Percentiles rank a stretch among this genome's conserved stretches.
Conservation (phyloP, 1,139 yeast genomes). For the Maudiozyma humilis region DNA sequence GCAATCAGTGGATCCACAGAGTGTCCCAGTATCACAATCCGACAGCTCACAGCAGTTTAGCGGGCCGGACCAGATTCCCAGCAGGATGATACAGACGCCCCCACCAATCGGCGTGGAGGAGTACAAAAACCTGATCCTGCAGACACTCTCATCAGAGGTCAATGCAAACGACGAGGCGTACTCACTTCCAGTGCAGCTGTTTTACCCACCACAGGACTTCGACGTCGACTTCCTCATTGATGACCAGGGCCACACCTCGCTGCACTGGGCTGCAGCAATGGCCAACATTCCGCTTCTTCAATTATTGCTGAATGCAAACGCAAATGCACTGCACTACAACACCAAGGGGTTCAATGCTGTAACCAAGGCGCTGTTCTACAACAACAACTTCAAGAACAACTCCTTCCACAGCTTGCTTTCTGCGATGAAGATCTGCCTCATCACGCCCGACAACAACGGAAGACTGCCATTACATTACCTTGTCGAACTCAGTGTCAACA, state of each 20-base stretch:
- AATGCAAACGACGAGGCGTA: constrained; percentile 67
- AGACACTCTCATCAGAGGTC: constrained; percentile 41
- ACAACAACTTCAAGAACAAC: constrained; percentile 73
- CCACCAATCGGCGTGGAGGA: constrained; percentile 14
- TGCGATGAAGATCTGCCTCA: constrained; percentile 58
- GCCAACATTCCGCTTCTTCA: constrained; percentile 71
- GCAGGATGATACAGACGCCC: not conserved
- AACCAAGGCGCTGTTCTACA: constrained; percentile 75
- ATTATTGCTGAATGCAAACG: constrained; percentile 58
- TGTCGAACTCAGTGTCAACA: constrained; percentile 50
- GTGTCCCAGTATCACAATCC: not conserved
- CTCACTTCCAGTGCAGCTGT: constrained; percentile 63
- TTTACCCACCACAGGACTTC: constrained; percentile 70
- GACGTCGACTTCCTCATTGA: constrained; percentile 82
- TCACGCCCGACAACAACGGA: constrained; percentile 67
- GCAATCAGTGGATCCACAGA: not conserved
- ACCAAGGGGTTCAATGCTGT: constrained; percentile 75
- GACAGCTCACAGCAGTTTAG: too few species aligned
- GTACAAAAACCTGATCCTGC: constrained; percentile 28
- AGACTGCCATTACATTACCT: constrained; percentile 68
- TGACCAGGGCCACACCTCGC: constrained; percentile 91
- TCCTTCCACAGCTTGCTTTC: constrained; percentile 69
- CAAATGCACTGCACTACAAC: constrained; percentile 70
- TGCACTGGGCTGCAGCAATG: constrained; percentile 96
- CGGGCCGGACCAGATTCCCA: not conserved